Evolutionary conservation across 1,284 basidiomycete species (phyloP), one percentile per base, ranked within the genome.

Genomic region (Tilletia horrida): DNA sequence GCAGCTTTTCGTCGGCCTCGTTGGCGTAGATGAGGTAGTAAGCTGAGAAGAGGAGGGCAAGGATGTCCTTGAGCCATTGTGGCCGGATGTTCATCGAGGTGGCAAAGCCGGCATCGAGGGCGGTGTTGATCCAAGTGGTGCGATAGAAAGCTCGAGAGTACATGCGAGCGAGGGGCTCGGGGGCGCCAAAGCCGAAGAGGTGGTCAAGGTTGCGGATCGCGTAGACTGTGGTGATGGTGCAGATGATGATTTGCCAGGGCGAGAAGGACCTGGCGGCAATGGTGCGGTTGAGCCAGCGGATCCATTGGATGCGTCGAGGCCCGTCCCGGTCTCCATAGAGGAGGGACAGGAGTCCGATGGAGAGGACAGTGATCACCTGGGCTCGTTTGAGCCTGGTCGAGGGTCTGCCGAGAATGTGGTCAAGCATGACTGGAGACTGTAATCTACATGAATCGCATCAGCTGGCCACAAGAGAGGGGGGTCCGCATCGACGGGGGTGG

Each of bases 21-120:
- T 90, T 89, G 25, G 93, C 91, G 79, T 91, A 97, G 27, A 96
- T 82, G n/a, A 97, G 89, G 82, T 97, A 98, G 84, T 97, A 97
- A 1, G 86, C 84, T 0, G 91, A 89, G 80, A 96, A 95, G 40
- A 93, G 72, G 42, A 69, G 68, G 69, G 69, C 80, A 79, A 69
- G 73, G 9, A 96, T 84, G 80, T 97, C 93, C 72, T 90, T 87
- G 11, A 97, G 82, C 92, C 92, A 96, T 79, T 91, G 92, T 0
- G 92, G 91, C n/a, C 89, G 88, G 71, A 98, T 91, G 1, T 88
- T 85, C 90, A 95, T 93, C 9, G 95, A 93, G 0, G 93, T 93
- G 0, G 94, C 92, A 78, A 97, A 97, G 0, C 94, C 95, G 0
- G 94, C 93, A 80, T 98, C 95, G n/a, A 97, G 85, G 0, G 93